phyloP scores from a whole-genome alignment of 2,329 filamentous ascomycete species.

The Pyricularia sp. region DNA sequence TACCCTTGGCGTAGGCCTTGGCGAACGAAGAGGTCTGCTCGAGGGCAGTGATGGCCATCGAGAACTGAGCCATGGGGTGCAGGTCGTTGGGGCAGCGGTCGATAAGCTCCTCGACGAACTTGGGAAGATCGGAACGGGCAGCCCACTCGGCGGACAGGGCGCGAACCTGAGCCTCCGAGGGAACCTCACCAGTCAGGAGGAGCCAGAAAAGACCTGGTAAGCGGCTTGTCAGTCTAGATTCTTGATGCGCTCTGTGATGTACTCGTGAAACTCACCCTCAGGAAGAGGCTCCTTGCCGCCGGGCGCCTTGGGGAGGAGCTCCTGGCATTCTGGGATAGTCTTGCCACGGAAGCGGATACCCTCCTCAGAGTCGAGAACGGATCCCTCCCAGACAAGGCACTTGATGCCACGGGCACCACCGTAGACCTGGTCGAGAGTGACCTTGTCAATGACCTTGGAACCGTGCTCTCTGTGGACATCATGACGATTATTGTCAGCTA shows the following conservation, averaged over 20 bases:
- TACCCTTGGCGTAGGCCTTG: slow-evolving; percentile 97
- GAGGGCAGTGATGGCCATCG: slow-evolving; percentile 89
- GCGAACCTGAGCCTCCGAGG: slow-evolving; percentile 94
- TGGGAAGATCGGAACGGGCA: slow-evolving; percentile 89
- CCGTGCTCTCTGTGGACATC: slow-evolving; percentile 61
- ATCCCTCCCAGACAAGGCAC: slow-evolving; percentile 96
- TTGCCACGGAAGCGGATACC: slow-evolving; percentile 98
- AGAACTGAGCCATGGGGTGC: slow-evolving; percentile 99
- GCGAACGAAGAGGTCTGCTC: slow-evolving; percentile 97
- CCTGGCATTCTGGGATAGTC: slow-evolving; percentile 98
- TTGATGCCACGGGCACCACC: slow-evolving; percentile 99
- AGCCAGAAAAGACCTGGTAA: slow-evolving; percentile 90
- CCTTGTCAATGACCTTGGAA: slow-evolving; percentile 89
- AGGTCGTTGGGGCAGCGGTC: slow-evolving; percentile 98
- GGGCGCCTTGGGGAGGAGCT: slow-evolving; percentile 91
- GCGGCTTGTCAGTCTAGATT: not conserved
- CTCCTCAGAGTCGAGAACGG: slow-evolving; percentile 95
- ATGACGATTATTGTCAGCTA: slow-evolving; percentile 12
- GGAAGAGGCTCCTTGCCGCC: slow-evolving; percentile 95
- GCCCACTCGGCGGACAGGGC: slow-evolving; percentile 98
- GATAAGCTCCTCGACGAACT: slow-evolving; percentile 98
- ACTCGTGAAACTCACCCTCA: slow-evolving; percentile 47
- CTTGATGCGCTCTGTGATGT: not conserved
- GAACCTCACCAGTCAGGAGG: slow-evolving; percentile 93
- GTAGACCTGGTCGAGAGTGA: slow-evolving; percentile 98